Evolutionary conservation across 2,329 filamentous ascomycete genomes (phyloP).

Genomic region (Fusarium metavorans): DNA sequence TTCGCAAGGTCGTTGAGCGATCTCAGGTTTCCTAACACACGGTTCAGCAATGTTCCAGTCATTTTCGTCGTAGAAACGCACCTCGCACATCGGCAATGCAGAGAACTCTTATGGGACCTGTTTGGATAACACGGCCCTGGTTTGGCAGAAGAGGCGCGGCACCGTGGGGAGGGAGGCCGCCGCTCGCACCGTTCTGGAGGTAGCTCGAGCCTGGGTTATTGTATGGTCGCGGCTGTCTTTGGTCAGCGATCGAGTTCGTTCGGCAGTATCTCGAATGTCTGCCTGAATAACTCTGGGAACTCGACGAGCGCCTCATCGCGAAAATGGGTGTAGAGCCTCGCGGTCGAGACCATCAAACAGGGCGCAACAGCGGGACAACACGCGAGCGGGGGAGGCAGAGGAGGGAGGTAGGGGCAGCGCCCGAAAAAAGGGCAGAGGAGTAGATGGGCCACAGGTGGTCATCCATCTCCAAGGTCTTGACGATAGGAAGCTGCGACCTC

Average conservation of each 20-base stretch:
- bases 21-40: conserved; percentile 83
- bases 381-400: conserved; percentile 33
- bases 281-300: background rate
- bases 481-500: conserved; percentile 13
- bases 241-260: conserved; percentile 37
- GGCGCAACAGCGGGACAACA: conserved; percentile 39
- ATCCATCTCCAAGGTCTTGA: conserved; percentile 1
- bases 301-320: conserved; percentile 13
- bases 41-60: conserved; percentile 26
- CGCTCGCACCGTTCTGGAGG: conserved; percentile 71
- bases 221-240: conserved; percentile 56
- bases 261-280: background rate
- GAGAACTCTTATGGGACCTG: conserved; percentile 73
- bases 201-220: conserved; percentile 69
- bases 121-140: conserved; percentile 75
- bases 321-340: conserved; percentile 28
- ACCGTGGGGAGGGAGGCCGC: conserved; percentile 65
- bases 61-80: conserved; percentile 50
- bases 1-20: conserved; percentile 97
- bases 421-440: background rate
- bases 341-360: conserved; percentile 29
- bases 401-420: conserved; percentile 4
- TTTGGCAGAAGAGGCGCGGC: conserved; percentile 75
- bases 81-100: conserved; percentile 81
- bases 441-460: background rate